Conservation (phyloP, 1,139 yeast species). For the Scheffersomyces insectosa region DNA sequence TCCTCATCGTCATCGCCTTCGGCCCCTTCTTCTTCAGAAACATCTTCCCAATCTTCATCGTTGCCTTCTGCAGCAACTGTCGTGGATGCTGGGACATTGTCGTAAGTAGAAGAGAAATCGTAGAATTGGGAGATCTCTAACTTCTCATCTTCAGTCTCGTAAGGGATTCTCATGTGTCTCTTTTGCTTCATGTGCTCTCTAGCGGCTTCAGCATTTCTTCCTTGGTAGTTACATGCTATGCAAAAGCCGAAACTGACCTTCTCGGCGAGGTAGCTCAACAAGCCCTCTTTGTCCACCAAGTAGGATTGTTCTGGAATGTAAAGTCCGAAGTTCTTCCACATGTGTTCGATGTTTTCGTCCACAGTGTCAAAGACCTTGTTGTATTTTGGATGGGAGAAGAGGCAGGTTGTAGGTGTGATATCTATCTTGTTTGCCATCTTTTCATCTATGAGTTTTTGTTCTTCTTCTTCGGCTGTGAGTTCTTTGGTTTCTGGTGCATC, state of each 20-base stretch:
- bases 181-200: slow-evolving; percentile 88
- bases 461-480: slow-evolving; percentile 40
- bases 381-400: slow-evolving; percentile 67
- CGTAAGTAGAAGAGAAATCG: slow-evolving; percentile 75
- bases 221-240: slow-evolving; percentile 80
- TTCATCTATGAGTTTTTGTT: slow-evolving; percentile 54
- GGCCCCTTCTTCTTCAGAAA: slow-evolving; percentile 30
- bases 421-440: slow-evolving; percentile 64
- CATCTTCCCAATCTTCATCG: slow-evolving; percentile 49
- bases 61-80: slow-evolving; percentile 18
- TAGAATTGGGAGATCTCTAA: slow-evolving; percentile 80
- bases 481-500: slow-evolving; percentile 18
- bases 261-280: slow-evolving; percentile 74
- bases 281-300: slow-evolving; percentile 67
- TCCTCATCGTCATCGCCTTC: slow-evolving; percentile 34
- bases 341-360: slow-evolving; percentile 71
- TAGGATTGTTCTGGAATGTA: slow-evolving; percentile 82
- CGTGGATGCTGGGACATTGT: slow-evolving; percentile 18
- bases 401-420: slow-evolving; percentile 72
- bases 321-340: slow-evolving; percentile 78
- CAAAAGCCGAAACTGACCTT: slow-evolving; percentile 87
- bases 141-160: slow-evolving; percentile 79
- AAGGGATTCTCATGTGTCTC: slow-evolving; percentile 87
- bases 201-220: slow-evolving; percentile 78
- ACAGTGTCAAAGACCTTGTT: slow-evolving; percentile 29